Conservation (phyloP, 495 filamentous ascomycete species). For the Penicillium manginii region DNA sequence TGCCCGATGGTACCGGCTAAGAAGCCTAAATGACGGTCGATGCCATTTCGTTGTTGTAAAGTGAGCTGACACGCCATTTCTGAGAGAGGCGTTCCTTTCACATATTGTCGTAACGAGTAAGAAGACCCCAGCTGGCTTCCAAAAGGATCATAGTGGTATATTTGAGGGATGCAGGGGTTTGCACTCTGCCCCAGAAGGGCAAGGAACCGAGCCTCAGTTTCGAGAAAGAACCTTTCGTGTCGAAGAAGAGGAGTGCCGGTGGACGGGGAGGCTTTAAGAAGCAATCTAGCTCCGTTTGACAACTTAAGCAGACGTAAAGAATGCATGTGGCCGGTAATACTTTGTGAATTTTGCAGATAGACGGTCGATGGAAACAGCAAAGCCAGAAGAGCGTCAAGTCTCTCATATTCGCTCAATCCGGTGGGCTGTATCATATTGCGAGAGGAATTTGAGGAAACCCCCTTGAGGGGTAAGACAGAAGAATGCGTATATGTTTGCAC, state of each 20-base stretch:
- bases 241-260: slow-evolving; percentile 57
- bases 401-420: slow-evolving; percentile 24
- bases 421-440: slow-evolving; percentile 24
- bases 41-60: slow-evolving; percentile 37
- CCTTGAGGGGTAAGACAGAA: slow-evolving; percentile 14
- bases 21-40: slow-evolving; percentile 48
- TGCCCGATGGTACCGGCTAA: slow-evolving; percentile 39
- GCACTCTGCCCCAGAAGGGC: slow-evolving; percentile 49
- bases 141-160: slow-evolving; percentile 54
- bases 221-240: slow-evolving; percentile 58
- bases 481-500: slow-evolving; percentile 11
- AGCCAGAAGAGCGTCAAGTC: slow-evolving; percentile 48
- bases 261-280: slow-evolving; percentile 59
- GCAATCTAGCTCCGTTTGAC: slow-evolving; percentile 54
- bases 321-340: slow-evolving; percentile 54
- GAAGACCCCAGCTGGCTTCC: slow-evolving; percentile 44
- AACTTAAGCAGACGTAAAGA: slow-evolving; percentile 56
- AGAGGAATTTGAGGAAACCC: slow-evolving; percentile 8
- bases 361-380: slow-evolving; percentile 43
- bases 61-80: slow-evolving; percentile 45
- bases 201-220: slow-evolving; percentile 59
- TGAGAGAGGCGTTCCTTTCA: slow-evolving; percentile 48
- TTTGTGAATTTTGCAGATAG: slow-evolving; percentile 47
- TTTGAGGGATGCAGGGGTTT: slow-evolving; percentile 51
- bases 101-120: slow-evolving; percentile 54